Base-by-base conservation (phyloP, 1,284 basidiomycete genomes). In the Sporisorium reilianum region DNA sequence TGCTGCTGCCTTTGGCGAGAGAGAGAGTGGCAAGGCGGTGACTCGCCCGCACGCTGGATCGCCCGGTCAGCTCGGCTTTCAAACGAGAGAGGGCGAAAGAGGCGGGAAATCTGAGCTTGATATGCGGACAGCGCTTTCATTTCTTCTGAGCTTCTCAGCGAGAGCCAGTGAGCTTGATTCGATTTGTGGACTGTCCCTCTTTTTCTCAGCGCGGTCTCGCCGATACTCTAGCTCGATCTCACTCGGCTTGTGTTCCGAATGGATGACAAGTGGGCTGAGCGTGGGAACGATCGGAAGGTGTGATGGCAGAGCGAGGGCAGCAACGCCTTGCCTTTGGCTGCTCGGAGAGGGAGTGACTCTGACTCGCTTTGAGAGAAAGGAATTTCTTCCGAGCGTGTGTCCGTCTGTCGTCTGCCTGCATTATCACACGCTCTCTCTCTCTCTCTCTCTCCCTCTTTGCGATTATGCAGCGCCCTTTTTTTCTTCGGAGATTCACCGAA, bases 401-500 rank as follows among this genome's bases (percentile, higher is more conserved):
- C n/a, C n/a, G n/a, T n/a, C n/a, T n/a, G n/a, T n/a, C n/a, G n/a
- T n/a, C n/a, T n/a, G n/a, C n/a, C n/a, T n/a, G n/a, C n/a, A n/a
- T n/a, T n/a, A n/a, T n/a, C n/a, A n/a, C n/a, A n/a, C n/a, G n/a
- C n/a, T n/a, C n/a, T n/a, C n/a, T n/a, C n/a, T n/a, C n/a, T n/a
- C n/a, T n/a, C n/a, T n/a, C n/a, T n/a, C n/a, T n/a, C n/a, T n/a
- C n/a, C n/a, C n/a, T n/a, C n/a, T n/a, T n/a, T n/a, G n/a, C n/a
- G n/a, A n/a, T n/a, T n/a, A n/a, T n/a, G n/a, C n/a, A n/a, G n/a
- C n/a, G n/a, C n/a, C n/a, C n/a, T n/a, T n/a, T n/a, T n/a, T n/a
- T n/a, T n/a, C 32, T 57, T 64, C 55, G 62, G 62, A 30, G 49
- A 53, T 32, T 58, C 55, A 28, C 62, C 62, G 62, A 64, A 46